These are phyloP conservation scores for Blastomyces gilchristii DNA, from an alignment of 2,329 filamentous ascomycete genomes.

Conservation along the genomic window DNA sequence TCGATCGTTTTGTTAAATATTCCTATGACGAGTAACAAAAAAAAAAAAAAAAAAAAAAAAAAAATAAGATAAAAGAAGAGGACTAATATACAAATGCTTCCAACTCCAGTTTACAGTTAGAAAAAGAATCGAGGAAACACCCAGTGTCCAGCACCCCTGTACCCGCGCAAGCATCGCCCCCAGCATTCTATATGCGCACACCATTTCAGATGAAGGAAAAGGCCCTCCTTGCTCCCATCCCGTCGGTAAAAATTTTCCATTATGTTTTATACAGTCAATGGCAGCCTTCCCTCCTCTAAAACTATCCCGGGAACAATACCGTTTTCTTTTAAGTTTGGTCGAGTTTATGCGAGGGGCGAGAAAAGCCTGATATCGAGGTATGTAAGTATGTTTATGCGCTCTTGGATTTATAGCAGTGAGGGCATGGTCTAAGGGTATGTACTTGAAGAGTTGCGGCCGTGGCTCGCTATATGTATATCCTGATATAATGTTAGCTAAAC, in stretches of 20 bases:
- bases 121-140: slow-evolving; percentile 1
- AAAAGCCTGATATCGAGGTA: slow-evolving; percentile 26
- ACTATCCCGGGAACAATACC: background rate
- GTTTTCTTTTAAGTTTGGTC: background rate
- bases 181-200: background rate
- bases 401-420: background rate
- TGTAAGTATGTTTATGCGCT: background rate
- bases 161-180: background rate
- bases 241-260: background rate
- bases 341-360: slow-evolving; percentile 33
- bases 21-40: background rate
- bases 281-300: background rate
- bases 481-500: slow-evolving; percentile 29
- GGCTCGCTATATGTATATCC: slow-evolving; percentile 93
- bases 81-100: slow-evolving; percentile 8
- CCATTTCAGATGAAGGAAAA: background rate
- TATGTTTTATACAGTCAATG: background rate
- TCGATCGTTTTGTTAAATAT: background rate
- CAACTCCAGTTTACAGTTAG: slow-evolving; percentile 5
- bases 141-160: background rate
- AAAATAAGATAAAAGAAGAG: background rate
- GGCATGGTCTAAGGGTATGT: slow-evolving; percentile 18
- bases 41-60: background rate
- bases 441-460: slow-evolving; percentile 69
- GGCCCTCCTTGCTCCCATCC: background rate